Evolutionary conservation across 495 filamentous ascomycete genomes (phyloP), one percentile per base, ranked within the genome.

Genomic region (Aspergillus haitiensis): DNA sequence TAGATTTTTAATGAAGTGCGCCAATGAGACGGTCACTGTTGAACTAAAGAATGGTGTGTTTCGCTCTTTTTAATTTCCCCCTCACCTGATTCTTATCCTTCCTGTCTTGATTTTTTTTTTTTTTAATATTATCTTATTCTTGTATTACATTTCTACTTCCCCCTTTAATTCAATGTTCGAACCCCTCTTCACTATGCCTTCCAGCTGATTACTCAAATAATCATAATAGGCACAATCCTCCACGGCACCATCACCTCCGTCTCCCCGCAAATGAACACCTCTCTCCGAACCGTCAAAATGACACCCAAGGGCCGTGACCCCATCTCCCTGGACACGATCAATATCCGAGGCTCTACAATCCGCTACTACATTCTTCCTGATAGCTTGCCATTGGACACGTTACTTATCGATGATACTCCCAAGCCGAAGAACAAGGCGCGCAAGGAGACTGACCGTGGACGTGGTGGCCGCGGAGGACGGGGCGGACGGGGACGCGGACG

Each of bases 351-450:
- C 63, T 90, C 88, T 40, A 95, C 91, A 1, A 93, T 98, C 67
- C 84, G 93, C 62, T 96, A 97, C 74, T 91, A 88, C 72, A 94
- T 97, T 68, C 86, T 98, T 5, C 94, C 94, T 34, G 94, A 98
- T 75, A 93, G 88, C 49, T 82, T 98, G 56, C 94, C 93, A 15
- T 83, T 98, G 47, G 94, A 98, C 71, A 95, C 93, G 12, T 83
- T 98, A 35, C 80, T 98, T 12, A 91, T 98, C 58, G 94, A 98
- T 67, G 94, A 98, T 73, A 86, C 91, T 54, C 91, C 93, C 35
- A 98, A 98, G 79, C 93, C 94, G 51, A 98, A 98, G 86, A 98
- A 98, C 76, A 98, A 98, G 85, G 93, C 94, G 33, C 81, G 94
- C 68, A 98, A 98, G 81, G 95, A 98, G 76, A 81, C 86, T 33